Conservation (phyloP, 805 yeast genomes). For the Cyberlindnera veronae region DNA sequence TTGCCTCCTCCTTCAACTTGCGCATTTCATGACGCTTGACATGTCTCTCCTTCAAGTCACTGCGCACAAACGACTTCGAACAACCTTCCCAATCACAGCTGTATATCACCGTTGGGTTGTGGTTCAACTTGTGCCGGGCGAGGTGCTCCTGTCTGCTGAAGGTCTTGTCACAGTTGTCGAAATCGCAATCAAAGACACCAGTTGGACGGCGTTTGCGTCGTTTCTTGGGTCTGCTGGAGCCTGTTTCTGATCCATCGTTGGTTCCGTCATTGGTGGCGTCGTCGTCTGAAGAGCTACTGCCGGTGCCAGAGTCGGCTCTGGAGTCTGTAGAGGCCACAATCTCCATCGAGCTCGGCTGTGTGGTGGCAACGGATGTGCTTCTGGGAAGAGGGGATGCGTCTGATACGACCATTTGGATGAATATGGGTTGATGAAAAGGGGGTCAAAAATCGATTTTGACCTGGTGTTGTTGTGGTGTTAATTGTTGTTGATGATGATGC, state of each 20-base stretch:
- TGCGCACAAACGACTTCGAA: slow-evolving; percentile 58
- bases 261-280: background rate
- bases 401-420: too few relatives aligned
- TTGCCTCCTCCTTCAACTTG: slow-evolving; percentile 27
- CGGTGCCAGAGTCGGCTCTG: background rate
- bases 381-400: too few relatives aligned
- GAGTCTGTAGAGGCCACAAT: background rate
- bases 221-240: slow-evolving; percentile 13
- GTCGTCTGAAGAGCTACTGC: background rate
- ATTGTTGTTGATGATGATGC: too few relatives aligned
- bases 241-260: background rate
- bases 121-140: slow-evolving; percentile 62
- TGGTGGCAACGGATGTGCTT: too few relatives aligned
- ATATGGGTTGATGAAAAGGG: background rate
- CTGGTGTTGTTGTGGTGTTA: too few relatives aligned
- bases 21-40: slow-evolving; percentile 39
- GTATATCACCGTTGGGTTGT: slow-evolving; percentile 51
- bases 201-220: slow-evolving; percentile 26
- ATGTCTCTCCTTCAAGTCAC: slow-evolving; percentile 50
- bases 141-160: slow-evolving; percentile 63
- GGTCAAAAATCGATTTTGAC: too few relatives aligned
- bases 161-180: slow-evolving; percentile 48
- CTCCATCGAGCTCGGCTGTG: background rate
- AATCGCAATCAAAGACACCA: slow-evolving; percentile 39
- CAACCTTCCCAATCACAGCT: slow-evolving; percentile 49